Percentiles rank a stretch among this genome's conserved stretches.
phyloP scores from a whole-genome alignment of 441 rosid genomes.

The Gossypium trilobum region DNA sequence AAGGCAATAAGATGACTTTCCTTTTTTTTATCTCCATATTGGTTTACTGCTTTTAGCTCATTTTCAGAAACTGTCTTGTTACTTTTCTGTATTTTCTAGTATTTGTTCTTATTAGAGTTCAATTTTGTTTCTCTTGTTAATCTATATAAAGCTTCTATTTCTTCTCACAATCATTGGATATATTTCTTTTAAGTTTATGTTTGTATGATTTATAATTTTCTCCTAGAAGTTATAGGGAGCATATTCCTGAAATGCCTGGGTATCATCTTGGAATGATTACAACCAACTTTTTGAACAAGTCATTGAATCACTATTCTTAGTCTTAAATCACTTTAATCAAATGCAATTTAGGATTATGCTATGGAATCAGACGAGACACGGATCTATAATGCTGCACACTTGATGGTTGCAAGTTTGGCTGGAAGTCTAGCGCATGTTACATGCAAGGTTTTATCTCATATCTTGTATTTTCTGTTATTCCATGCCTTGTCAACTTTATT shows the following conservation, averaged over 20 bases:
- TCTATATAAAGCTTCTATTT: not conserved
- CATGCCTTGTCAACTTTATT: not conserved
- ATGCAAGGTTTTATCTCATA: conserved; percentile 54
- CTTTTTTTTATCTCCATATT: not conserved
- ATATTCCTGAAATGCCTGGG: not conserved
- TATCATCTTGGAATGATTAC: not conserved
- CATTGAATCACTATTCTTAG: not conserved
- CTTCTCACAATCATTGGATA: not conserved
- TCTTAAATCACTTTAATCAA: not conserved
- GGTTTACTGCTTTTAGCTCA: not conserved
- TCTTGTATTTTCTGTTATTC: not conserved
- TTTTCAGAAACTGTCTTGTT: not conserved
- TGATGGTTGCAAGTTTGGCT: conserved; percentile 98
- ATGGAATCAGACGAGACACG: conserved; percentile 88
- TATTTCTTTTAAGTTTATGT: not conserved
- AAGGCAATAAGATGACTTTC: not conserved
- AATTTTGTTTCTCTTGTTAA: not conserved
- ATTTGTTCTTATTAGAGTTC: not conserved
- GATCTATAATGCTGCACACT: conserved; percentile 85
- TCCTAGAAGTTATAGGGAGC: not conserved
- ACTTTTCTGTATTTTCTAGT: not conserved
- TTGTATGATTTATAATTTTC: not conserved
- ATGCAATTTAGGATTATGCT: conserved; percentile 65
- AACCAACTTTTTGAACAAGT: not conserved
- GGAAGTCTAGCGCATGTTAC: conserved; percentile 99